Base-by-base conservation (phyloP, 208 protist genomes). In the Wallacemonas sp. region DNA sequence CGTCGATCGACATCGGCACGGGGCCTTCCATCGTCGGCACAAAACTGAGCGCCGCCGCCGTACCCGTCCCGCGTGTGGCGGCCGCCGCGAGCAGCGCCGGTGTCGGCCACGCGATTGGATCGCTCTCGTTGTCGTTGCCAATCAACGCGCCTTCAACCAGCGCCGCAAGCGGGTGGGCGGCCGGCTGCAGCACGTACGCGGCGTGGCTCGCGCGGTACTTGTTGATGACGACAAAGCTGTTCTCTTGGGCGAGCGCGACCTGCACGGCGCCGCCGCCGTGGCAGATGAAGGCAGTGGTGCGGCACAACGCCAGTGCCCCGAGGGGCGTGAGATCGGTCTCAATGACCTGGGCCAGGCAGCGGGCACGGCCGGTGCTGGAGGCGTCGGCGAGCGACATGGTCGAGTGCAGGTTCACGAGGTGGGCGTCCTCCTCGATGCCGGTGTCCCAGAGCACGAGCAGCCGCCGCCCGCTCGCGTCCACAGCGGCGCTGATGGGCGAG, bases 361-460 rank as follows among this genome's bases (percentile, higher is more conserved):
- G 61, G 42, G 44, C 39, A 5, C 61, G 61, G 3, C 38, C 39
- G 10, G 42, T 39, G 39, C 42, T 41, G 22, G 61, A 45, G 26
- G 57, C 62, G 31, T 83, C 65, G 39, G 76, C 20, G 31, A 89
- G 82, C 10, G 84, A 79, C n/a, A 73, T 76, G 7, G 87, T 64
- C 1, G 88, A 87, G 64, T 82, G 79, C 2, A 80, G 50, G 66
- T 71, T 73, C 65, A 74, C 66, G 31, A 89, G 38, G 65, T 78
- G 84, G 1, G 54, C 67, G 65, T 89, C 82, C 72, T 89, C 89
- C 74, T 91, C 89, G 16, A 57, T 32, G 5, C 70, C 81, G 36
- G 79, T 39, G 59, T 76, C 77, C 79, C 85, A 91, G 23, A 92
- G 67, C 14, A 92, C 28, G 11, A 75, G 55, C 59, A 89, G 75